A percentile compares a stretch with the other conserved stretches of the same genome.
These are phyloP conservation scores for Suhomyces emberorum DNA, from an alignment of 805 yeast species.

Conservation along the genomic window DNA sequence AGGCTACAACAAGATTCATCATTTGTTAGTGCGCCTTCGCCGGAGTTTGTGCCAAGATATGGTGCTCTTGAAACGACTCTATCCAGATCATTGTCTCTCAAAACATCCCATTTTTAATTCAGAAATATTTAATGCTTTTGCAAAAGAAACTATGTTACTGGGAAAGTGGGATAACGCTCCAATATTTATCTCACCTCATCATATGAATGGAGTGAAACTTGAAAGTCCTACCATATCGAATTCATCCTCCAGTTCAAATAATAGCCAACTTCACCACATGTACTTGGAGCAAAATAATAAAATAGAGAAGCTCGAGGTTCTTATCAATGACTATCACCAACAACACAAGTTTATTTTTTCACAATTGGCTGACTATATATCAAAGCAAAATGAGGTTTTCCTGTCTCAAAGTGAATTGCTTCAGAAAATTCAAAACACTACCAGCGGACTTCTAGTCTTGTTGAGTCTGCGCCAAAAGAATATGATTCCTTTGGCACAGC, in stretches of 20 bases:
- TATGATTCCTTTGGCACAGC: conserved; percentile 13
- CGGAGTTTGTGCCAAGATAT: conserved; percentile 28
- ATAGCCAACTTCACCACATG: background rate
- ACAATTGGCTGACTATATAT: conserved; percentile 13
- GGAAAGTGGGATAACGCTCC: conserved; percentile 7
- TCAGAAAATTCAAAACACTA: conserved; percentile 15
- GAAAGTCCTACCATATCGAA: background rate
- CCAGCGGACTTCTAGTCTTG: conserved; percentile 11
- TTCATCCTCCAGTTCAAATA: background rate
- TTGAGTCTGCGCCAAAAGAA: conserved; percentile 11
- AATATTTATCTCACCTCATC: background rate
- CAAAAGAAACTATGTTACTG: conserved; percentile 6
- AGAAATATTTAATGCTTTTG: conserved; percentile 15
- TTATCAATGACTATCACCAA: conserved; percentile 9
- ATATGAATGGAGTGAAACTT: background rate
- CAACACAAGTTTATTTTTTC: conserved; percentile 12
- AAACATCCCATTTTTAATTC: conserved; percentile 24
- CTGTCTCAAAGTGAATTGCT: conserved; percentile 15
- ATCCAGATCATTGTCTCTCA: conserved; percentile 23
- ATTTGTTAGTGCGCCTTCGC: conserved; percentile 18
- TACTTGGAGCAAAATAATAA: conserved; percentile 1
- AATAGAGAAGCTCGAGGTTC: conserved; percentile 11
- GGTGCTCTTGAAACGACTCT: conserved; percentile 19
- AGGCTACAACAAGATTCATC: conserved; percentile 13
- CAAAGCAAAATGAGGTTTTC: conserved; percentile 15